Conservation (phyloP, 176 grass and related monocot genomes). For the Oryza longistaminata region DNA sequence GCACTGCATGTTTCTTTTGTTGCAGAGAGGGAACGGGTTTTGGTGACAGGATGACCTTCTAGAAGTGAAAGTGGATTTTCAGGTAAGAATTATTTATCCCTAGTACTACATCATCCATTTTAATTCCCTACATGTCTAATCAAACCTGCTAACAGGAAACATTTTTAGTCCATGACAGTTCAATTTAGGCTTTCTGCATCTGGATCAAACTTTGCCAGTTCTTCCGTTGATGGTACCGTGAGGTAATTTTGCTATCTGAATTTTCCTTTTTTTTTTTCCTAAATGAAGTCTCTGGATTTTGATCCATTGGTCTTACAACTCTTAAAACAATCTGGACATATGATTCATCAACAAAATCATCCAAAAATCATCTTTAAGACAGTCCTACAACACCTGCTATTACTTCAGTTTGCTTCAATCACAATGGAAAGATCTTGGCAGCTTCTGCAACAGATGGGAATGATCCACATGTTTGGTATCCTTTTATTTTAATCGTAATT, state of each 20-base stretch:
- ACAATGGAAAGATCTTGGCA: conserved; percentile 96
- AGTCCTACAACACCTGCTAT: conserved; percentile 86
- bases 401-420: conserved; percentile 95
- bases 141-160: conserved; percentile 76
- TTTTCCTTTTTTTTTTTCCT: conserved; percentile 34
- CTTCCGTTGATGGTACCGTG: conserved; percentile 90
- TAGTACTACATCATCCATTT: conserved; percentile 13
- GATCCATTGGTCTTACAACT: conserved; percentile 28
- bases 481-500: conserved; percentile 37
- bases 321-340: conserved; percentile 86
- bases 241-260: conserved; percentile 57
- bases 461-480: conserved; percentile 99
- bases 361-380: conserved; percentile 49
- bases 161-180: conserved; percentile 95
- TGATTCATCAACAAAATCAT: conserved; percentile 83
- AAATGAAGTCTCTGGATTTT: conserved; percentile 33
- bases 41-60: conserved; percentile 68
- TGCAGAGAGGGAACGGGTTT: conserved; percentile 50
- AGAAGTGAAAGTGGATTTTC: conserved; percentile 92
- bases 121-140: conserved; percentile 41
- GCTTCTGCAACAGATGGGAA: conserved; percentile 89
- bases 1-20: conserved; percentile 15
- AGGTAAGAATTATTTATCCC: conserved; percentile 51
- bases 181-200: conserved; percentile 90
- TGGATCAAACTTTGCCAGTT: conserved; percentile 88